Conservation (phyloP, 176 grass and related monocot genomes). For the Ampelocalamus luodianensis region DNA sequence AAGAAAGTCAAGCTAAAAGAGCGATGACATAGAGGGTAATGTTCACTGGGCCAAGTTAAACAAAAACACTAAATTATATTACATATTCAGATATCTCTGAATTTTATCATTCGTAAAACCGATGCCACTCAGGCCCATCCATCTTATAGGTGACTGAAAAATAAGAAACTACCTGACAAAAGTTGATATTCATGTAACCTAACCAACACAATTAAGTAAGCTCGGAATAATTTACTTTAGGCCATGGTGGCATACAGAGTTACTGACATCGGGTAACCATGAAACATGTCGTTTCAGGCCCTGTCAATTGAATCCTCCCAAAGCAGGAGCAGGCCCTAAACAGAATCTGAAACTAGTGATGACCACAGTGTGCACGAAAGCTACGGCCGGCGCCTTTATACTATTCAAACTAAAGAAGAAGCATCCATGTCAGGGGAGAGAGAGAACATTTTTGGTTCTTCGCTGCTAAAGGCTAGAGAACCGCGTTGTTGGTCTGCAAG, state of each 20-base stretch:
- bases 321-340: background rate
- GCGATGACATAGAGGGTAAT: background rate
- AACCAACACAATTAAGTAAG: background rate
- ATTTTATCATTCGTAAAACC: background rate
- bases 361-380: conserved; percentile 21
- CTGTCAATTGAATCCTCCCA: background rate
- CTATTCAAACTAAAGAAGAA: conserved; percentile 35
- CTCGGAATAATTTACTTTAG: background rate
- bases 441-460: conserved; percentile 13
- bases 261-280: background rate
- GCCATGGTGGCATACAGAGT: background rate
- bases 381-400: conserved; percentile 21
- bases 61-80: background rate
- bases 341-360: conserved; percentile 37
- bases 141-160: background rate
- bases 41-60: background rate
- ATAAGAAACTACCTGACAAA: background rate
- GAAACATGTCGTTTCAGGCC: background rate
- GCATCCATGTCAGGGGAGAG: conserved; percentile 7
- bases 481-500: conserved; percentile 14
- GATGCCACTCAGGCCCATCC: too few species aligned
- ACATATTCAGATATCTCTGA: background rate
- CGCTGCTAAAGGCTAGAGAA: background rate
- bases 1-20: background rate
- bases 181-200: background rate